These are phyloP conservation scores for Cucumis melo DNA, from an alignment of 306 rosid genomes.

Conservation along the genomic window DNA sequence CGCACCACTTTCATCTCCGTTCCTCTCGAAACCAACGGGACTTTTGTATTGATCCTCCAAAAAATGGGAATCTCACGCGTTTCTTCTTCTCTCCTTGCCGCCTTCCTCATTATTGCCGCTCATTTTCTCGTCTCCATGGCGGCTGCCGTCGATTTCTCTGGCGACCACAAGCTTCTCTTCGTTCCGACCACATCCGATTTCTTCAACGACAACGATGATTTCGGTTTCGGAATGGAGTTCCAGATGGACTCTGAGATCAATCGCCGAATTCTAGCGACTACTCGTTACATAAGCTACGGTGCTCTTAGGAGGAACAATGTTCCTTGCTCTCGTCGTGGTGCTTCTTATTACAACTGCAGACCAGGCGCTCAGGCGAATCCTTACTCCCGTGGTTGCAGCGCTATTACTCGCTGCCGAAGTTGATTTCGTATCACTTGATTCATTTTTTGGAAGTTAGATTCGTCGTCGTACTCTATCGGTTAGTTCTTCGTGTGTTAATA, in stretches of 20 bases:
- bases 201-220: constrained; percentile 27
- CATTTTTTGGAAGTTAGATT: background rate
- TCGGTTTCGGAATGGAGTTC: constrained; percentile 35
- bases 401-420: constrained; percentile 75
- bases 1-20: background rate
- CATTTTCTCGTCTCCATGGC: background rate
- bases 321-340: constrained; percentile 90
- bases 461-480: background rate
- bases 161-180: background rate
- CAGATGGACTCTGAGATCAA: constrained; percentile 6
- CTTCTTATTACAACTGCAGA: constrained; percentile 91
- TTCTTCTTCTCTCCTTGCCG: background rate
- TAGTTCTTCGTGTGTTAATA: constrained; percentile 3
- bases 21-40: background rate
- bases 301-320: constrained; percentile 83
- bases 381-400: constrained; percentile 69
- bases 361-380: constrained; percentile 92
- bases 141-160: background rate
- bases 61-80: constrained; percentile 4
- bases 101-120: background rate
- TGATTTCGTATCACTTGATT: background rate
- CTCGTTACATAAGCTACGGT: constrained; percentile 76
- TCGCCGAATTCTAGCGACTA: constrained; percentile 68
- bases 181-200: background rate
- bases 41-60: background rate